Conservation (phyloP, 805 yeast genomes). For the Candida broadrunensis region DNA sequence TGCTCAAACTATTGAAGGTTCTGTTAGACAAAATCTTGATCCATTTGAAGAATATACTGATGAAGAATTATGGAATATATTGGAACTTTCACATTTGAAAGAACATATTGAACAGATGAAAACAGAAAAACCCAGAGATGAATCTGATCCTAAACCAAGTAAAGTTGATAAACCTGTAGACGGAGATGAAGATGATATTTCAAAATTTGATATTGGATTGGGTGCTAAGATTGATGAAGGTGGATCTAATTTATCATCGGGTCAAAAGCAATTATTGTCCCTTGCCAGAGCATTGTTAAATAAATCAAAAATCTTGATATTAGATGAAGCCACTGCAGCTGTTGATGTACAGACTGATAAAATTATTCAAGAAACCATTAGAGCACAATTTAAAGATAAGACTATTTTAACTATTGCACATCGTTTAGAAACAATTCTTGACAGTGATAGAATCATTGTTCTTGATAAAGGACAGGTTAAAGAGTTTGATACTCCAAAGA, state of each 20-base stretch:
- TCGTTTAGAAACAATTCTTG: slow-evolving; percentile 38
- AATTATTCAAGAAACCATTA: slow-evolving; percentile 33
- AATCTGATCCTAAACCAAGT: slow-evolving; percentile 11
- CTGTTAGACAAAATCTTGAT: slow-evolving; percentile 80
- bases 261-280: slow-evolving; percentile 37
- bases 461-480: slow-evolving; percentile 34
- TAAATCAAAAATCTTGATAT: slow-evolving; percentile 66
- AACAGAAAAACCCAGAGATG: slow-evolving; percentile 24
- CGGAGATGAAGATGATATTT: no score
- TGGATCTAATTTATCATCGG: slow-evolving; percentile 36
- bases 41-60: slow-evolving; percentile 69
- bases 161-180: neutral
- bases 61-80: slow-evolving; percentile 72
- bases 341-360: slow-evolving; percentile 35
- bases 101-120: slow-evolving; percentile 55
- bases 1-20: slow-evolving; percentile 87
- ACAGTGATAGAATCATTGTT: slow-evolving; percentile 37
- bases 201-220: slow-evolving; percentile 12
- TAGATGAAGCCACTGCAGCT: slow-evolving; percentile 76
- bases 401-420: slow-evolving; percentile 41
- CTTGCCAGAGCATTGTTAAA: slow-evolving; percentile 40
- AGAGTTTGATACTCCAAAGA: slow-evolving; percentile 33
- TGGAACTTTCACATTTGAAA: slow-evolving; percentile 76
- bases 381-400: slow-evolving; percentile 32
- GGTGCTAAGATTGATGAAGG: slow-evolving; percentile 30